Percentiles rank a stretch among this genome's conserved stretches.
phyloP scores from a whole-genome alignment of 495 filamentous ascomycete genomes.

The Neurospora sp. region DNA sequence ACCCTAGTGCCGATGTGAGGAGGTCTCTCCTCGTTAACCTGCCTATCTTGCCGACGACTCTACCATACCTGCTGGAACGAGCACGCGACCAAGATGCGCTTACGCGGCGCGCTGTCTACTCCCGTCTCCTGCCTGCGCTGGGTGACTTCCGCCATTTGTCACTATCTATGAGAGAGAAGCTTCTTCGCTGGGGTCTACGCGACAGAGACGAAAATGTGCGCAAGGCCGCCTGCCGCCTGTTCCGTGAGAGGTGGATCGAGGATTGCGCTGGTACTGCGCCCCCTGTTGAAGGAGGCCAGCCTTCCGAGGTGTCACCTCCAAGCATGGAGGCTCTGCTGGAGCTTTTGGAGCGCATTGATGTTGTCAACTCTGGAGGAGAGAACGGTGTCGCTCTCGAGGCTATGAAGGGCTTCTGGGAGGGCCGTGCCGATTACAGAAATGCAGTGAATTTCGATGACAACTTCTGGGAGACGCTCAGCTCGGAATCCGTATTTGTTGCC shows the following conservation, averaged over 20 bases:
- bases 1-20: conserved; percentile 86
- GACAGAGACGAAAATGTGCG: conserved; percentile 93
- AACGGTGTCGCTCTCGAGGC: conserved; percentile 84
- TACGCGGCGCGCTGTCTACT: conserved; percentile 78
- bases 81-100: conserved; percentile 78
- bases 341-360: conserved; percentile 86
- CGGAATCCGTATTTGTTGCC: conserved; percentile 78
- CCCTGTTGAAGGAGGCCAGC: conserved; percentile 33
- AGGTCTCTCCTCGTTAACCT: conserved; percentile 82
- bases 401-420: conserved; percentile 93
- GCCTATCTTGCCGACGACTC: conserved; percentile 64
- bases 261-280: conserved; percentile 65
- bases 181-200: conserved; percentile 88
- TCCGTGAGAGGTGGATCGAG: conserved; percentile 92
- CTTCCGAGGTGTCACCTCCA: conserved; percentile 45
- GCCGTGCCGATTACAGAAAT: conserved; percentile 81
- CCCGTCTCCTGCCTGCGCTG: conserved; percentile 74
- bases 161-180: conserved; percentile 89
- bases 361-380: conserved; percentile 81
- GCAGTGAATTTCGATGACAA: conserved; percentile 68
- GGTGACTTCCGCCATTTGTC: conserved; percentile 95
- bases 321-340: conserved; percentile 72
- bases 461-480: conserved; percentile 80
- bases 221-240: conserved; percentile 80
- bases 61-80: conserved; percentile 87